Conservation (phyloP, 805 yeast species). For the Nematodospora valgi region DNA sequence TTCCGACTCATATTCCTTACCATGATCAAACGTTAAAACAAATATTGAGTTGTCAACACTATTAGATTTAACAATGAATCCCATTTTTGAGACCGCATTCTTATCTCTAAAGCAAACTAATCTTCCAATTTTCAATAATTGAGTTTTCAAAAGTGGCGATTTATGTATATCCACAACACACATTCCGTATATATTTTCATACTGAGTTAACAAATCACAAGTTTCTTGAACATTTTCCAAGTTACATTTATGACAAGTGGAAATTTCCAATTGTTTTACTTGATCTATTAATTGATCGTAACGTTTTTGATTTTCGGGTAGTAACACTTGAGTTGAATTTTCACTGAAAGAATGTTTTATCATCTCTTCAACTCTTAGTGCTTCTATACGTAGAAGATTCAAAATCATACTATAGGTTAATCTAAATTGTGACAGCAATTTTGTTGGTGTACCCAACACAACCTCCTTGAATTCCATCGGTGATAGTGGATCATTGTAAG, state of each 20-base stretch:
- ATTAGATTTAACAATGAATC: slow-evolving; percentile 50
- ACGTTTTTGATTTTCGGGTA: slow-evolving; percentile 79
- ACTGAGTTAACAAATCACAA: slow-evolving; percentile 44
- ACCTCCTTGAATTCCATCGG: slow-evolving; percentile 68
- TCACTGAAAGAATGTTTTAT: slow-evolving; percentile 94
- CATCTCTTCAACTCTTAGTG: slow-evolving; percentile 96
- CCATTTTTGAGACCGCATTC: slow-evolving; percentile 41
- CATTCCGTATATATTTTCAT: slow-evolving; percentile 40
- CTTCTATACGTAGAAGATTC: slow-evolving; percentile 88
- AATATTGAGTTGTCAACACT: slow-evolving; percentile 27
- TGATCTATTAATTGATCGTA: slow-evolving; percentile 52
- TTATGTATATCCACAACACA: slow-evolving; percentile 48
- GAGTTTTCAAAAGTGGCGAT: slow-evolving; percentile 45
- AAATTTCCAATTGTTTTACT: slow-evolving; percentile 34
- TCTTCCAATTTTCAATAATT: slow-evolving; percentile 50
- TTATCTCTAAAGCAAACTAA: slow-evolving; percentile 55
- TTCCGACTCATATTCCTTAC: slow-evolving; percentile 25
- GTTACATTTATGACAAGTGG: slow-evolving; percentile 35
- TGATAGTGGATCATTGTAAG: slow-evolving; percentile 63
- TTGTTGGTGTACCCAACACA: slow-evolving; percentile 85
- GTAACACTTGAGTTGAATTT: slow-evolving; percentile 75
- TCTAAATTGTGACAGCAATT: slow-evolving; percentile 86
- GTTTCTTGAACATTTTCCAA: slow-evolving; percentile 42
- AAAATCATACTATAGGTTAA: slow-evolving; percentile 94
- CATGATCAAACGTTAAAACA: slow-evolving; percentile 46